Evolutionary conservation across 140 eudicot species (phyloP), one percentile per base, ranked within the genome.

Genomic region (Erigeron philadelphicus): DNA sequence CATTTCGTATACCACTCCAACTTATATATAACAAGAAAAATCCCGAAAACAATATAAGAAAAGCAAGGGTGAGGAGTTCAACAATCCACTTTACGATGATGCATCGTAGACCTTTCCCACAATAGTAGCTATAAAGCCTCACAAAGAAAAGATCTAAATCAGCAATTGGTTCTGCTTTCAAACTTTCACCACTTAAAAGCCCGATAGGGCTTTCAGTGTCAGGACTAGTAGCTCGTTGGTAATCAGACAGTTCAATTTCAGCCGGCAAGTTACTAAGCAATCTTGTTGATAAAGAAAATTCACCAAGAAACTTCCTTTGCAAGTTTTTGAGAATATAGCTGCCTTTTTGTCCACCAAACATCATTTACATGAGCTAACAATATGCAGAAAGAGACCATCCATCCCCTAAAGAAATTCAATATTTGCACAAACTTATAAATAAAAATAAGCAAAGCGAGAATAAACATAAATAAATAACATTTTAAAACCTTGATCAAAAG

Each of bases 81-180:
- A 86, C 84, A 44, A 86, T 77, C 95, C 96, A 89, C 81, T 84
- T 88, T 31, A 84, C 82, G 43, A 89, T 81, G n/a, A 89, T 86
- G 88, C 96, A 89, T 87, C 85, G 78, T 35, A 89, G 83, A 35
- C 96, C 96, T 74, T 89, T 89, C 72, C 81, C 96, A 66, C 95
- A 82, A 67, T 89, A 89, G 78, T 89, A 89, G 79, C 82, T 76
- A 81, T 89, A 86, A 11, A 89, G 76, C 67, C 91, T 81, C 81
- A 81, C 95, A 18, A 81, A 84, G 81, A 89, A 89, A 42, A 89
- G 80, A 72, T 89, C 91, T 68, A 89, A 70, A 75, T 89, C 88
- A 13, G 88, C 61, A 61, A 86, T 86, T 17, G 95, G 87, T 47
- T 89, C 86, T 35, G 63, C 78, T 59, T 70, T 84, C 49, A 84